phyloP scores from a whole-genome alignment of 106 monocot genomes.

The Dendrobium nobile region DNA sequence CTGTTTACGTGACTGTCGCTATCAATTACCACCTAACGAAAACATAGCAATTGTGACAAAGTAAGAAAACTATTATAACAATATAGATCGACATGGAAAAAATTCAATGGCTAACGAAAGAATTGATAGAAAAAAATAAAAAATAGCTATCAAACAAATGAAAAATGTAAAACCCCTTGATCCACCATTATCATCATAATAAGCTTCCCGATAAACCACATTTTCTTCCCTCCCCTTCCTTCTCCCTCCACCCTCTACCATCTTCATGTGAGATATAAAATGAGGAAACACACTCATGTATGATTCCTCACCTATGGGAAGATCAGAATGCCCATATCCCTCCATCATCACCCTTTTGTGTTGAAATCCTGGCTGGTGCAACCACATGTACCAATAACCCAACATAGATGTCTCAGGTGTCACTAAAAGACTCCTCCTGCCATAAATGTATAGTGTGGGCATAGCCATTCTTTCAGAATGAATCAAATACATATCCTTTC shows the following conservation, averaged over 20 bases:
- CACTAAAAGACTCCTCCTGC: constrained; percentile 22
- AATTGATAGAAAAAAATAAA: not conserved
- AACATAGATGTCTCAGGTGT: constrained; percentile 23
- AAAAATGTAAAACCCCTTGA: not conserved
- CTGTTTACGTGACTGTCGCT: too few species aligned
- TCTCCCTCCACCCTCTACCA: constrained; percentile 16
- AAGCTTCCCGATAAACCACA: constrained; percentile 17
- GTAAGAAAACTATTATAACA: not conserved
- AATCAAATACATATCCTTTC: constrained; percentile 22
- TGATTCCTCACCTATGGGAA: constrained; percentile 29
- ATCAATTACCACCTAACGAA: too few species aligned
- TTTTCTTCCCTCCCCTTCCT: constrained; percentile 2
- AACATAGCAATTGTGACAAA: too few species aligned
- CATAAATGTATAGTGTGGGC: constrained; percentile 29
- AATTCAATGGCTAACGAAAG: not conserved
- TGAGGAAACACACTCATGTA: constrained; percentile 28
- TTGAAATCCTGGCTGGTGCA: constrained; percentile 27
- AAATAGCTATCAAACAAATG: not conserved
- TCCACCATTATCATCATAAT: not conserved
- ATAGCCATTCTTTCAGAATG: constrained; percentile 31
- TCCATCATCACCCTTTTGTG: constrained; percentile 32
- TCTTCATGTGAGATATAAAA: constrained; percentile 25
- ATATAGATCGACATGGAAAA: not conserved
- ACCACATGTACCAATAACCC: constrained; percentile 24
- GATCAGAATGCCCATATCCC: constrained; percentile 36